Base-by-base conservation (phyloP, 768 basidiomycete genomes). In the Xanthoconium purpureum region DNA sequence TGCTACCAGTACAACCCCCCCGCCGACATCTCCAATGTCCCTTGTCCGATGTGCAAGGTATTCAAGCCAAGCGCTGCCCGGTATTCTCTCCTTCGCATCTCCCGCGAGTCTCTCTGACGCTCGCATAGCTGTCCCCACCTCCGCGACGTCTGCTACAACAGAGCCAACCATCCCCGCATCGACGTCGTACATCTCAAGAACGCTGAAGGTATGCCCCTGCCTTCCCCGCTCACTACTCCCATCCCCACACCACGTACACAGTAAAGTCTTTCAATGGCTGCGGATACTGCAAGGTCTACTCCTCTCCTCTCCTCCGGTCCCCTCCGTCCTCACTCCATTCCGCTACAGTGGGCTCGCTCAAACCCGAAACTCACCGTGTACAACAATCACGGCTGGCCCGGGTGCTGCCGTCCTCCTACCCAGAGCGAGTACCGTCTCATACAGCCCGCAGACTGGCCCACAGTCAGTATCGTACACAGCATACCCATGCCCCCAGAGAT, bases 41-140 rank as follows among this genome's bases (percentile, higher is more conserved):
- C 80, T 56, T 92, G 90, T 69, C 87, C 88, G 4, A 90, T 92
- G 88, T 91, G 90, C 81, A 88, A 84, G 77, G 87, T 90, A 62
- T 91, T 87, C 76, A 78, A 75, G 76, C 85, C 69, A 71, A 85
- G 74, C 54, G 71, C 70, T 52, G 66, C 81, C 62, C 85, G 83
- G 87, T 87, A 65, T 20, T 64, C 63, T 10, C 42, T 47, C 55
- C 49, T 54, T n/a, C 53, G 40, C 48, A 52, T 44, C 57, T 46
- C 54, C 50, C 50, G 24, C 61, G 20, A 47, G 33, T 32, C 66
- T 62, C 66, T 69, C 57, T 37, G 7, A 39, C 57, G 58, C 53
- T 52, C 52, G 56, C 59, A 40, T 53, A 91, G 90, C 62, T 92
- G 90, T 68, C 89, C 88, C 37, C 90, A 92, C 70, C 74, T 82